Conservation (phyloP, 1,139 yeast species). For the Kodamaea fungicola region DNA sequence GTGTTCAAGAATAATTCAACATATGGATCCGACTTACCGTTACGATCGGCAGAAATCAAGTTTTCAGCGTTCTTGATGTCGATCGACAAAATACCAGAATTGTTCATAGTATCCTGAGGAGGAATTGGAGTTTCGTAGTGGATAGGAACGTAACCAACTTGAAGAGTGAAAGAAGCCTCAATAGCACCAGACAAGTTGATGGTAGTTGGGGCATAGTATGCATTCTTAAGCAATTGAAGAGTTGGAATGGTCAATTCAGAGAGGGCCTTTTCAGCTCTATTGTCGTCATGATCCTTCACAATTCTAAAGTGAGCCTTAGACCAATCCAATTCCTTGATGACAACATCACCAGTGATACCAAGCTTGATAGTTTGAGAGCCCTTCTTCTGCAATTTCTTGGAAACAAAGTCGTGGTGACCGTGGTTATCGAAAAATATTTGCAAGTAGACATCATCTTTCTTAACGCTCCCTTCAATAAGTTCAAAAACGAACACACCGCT, state of each 20-base stretch:
- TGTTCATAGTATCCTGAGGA: conserved; percentile 68
- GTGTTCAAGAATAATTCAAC: conserved; percentile 65
- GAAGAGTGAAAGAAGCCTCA: conserved; percentile 52
- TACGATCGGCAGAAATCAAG: conserved; percentile 78
- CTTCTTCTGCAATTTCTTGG: conserved; percentile 44
- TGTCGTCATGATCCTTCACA: conserved; percentile 48
- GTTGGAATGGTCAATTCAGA: conserved; percentile 71
- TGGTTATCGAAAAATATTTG: conserved; percentile 75
- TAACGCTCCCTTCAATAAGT: conserved; percentile 54
- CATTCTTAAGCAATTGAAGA: conserved; percentile 58
- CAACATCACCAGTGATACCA: conserved; percentile 66
- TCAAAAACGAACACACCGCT: conserved; percentile 78
- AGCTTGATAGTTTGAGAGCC: conserved; percentile 29
- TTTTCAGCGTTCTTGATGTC: conserved; percentile 64
- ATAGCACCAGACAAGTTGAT: conserved; percentile 50
- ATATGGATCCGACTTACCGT: conserved; percentile 93
- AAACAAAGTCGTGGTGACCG: conserved; percentile 57
- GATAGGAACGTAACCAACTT: conserved; percentile 76
- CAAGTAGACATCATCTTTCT: conserved; percentile 54
- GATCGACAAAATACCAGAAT: conserved; percentile 71
- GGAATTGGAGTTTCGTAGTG: conserved; percentile 59
- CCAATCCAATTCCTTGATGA: conserved; percentile 73
- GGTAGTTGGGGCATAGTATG: conserved; percentile 56
- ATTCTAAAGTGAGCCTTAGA: conserved; percentile 65
- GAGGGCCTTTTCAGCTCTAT: conserved; percentile 54